Conservation (phyloP, 2,329 filamentous ascomycete genomes). For the Ophiostoma triangulosporum region DNA sequence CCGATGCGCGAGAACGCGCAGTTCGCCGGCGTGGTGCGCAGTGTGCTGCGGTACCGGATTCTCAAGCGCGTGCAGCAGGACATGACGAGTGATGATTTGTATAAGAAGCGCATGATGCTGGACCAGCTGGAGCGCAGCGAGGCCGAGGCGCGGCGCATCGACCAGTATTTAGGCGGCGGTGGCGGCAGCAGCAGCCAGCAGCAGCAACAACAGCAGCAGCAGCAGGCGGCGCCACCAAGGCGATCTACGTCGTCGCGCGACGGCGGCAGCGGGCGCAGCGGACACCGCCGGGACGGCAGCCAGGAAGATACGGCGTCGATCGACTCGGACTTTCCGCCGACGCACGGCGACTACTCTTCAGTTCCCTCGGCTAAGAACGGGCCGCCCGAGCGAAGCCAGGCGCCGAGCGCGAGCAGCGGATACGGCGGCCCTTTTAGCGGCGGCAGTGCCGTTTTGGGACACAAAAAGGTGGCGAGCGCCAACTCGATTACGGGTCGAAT, state of each 20-base stretch:
- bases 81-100: conserved; percentile 85
- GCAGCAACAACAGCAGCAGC: conserved; percentile 30
- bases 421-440: conserved; percentile 16
- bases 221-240: not conserved
- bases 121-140: conserved; percentile 90
- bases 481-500: conserved; percentile 88
- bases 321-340: conserved; percentile 91
- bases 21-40: conserved; percentile 87
- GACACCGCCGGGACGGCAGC: conserved; percentile 40
- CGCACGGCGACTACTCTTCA: conserved; percentile 59
- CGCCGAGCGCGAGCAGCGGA: conserved; percentile 13
- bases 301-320: conserved; percentile 76
- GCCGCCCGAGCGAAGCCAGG: conserved; percentile 35
- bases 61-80: conserved; percentile 94
- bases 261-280: not conserved
- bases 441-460: conserved; percentile 29
- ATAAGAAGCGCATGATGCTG: conserved; percentile 70
- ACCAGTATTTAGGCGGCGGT: conserved; percentile 71
- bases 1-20: conserved; percentile 97
- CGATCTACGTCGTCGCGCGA: conserved; percentile 18
- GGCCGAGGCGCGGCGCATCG: conserved; percentile 80
- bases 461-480: conserved; percentile 71
- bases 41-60: conserved; percentile 76
- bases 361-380: conserved; percentile 64
- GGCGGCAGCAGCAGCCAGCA: conserved; percentile 27